Evolutionary conservation across 495 filamentous ascomycete species (phyloP), one percentile per base, ranked within the genome.

Genomic region (Aspergillus wentii): DNA sequence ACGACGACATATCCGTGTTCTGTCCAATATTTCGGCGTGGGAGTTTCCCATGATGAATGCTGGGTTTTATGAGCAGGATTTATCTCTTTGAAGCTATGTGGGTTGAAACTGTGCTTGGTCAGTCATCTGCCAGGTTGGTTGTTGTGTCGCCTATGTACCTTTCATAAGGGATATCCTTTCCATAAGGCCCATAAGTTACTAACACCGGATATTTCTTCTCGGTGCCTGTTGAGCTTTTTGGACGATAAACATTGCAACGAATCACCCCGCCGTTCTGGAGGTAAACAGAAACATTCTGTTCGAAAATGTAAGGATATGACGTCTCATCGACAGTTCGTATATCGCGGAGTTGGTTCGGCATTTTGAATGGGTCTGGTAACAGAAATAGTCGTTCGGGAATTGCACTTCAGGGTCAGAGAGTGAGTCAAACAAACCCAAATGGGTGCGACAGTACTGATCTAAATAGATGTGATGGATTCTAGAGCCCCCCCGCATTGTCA

Each of bases 181-280:
- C 75, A 49, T 78, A 80, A 0, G 76, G 76, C 1, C 74, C 74
- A 46, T 76, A 78, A 5, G 76, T 79, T 3, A 75, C 63, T 0
- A 80, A 48, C 0, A 75, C 74, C 1, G 76, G 75, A 28, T 53
- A 55, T 33, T 52, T 64, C 15, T 38, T 23, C 3, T 18, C 35
- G 17, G 5, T 1, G 6, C n/a, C n/a, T n/a, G 21, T 21, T 1
- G 35, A 33, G 14, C 1, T 17, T 11, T 40, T 38, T n/a, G 43
- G 43, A 13, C 30, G 19, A 21, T 45, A 45, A 5, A 45, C 35
- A n/a, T n/a, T n/a, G n/a, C n/a, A n/a, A n/a, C n/a, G n/a, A n/a
- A n/a, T n/a, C n/a, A n/a, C n/a, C n/a, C n/a, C n/a, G n/a, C n/a
- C n/a, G n/a, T n/a, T n/a, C n/a, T n/a, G n/a, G n/a, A n/a, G n/a